Evolutionary conservation across 495 filamentous ascomycete species (phyloP), one percentile per base, ranked within the genome.

Genomic region (Talaromyces stipitatus): DNA sequence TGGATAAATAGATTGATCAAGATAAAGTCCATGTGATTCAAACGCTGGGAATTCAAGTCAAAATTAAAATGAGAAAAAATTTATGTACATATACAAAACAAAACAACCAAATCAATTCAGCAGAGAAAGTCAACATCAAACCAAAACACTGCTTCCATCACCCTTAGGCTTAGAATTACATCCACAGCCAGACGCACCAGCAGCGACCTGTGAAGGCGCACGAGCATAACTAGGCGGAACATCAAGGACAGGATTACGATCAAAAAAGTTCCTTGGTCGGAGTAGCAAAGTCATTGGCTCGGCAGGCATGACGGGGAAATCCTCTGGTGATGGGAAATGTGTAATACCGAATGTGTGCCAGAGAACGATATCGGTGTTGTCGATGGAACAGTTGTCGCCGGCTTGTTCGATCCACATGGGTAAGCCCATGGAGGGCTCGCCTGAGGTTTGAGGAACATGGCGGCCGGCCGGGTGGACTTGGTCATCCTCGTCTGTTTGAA

Each of bases 291-390:
- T 90, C 83, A 96, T 91, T 0, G 89, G 88, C 75, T 95, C 90
- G 0, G 86, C 89, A 2, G 91, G 92, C 92, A 97, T 97, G 62
- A 97, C 78, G 28, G 92, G 92, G 72, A 88, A 97, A 67, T 97
- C 92, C 65, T 97, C 92, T 0, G 91, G 91, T 1, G 90, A 72
- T 0, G 92, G 92, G 78, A 96, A 95, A 69, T 97, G 92, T 7
- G 86, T 92, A 4, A 96, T 74, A 27, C 92, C 92, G 64, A 96
- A 97, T 0, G 92, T 97, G 70, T 97, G 92, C 92, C 92, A 97
- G 20, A 97, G 80, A 2, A 97, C 92, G 22, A 96, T 70, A 69
- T 97, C 89, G 6, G 85, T 88, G 71, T 96, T 88, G 24, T 89
- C 89, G 60, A 96, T 87, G 33, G 75, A 84, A 61, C 76, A 82